Percentiles rank a stretch among this genome's conserved stretches.
These are phyloP conservation scores for Agapanthus africanus DNA, from an alignment of 106 monocot genomes.

Conservation along the genomic window DNA sequence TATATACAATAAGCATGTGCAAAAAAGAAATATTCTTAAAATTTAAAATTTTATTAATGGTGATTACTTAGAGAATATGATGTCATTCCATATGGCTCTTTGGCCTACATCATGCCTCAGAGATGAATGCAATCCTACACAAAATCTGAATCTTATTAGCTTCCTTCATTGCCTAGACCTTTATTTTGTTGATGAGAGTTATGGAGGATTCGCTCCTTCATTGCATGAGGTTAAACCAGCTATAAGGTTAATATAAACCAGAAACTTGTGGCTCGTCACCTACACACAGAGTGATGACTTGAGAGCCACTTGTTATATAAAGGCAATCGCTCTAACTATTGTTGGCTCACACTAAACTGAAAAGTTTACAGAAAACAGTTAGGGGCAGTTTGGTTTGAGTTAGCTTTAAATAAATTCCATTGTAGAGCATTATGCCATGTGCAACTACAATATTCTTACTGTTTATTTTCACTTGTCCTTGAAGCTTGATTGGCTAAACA, in stretches of 20 bases:
- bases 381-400: no score
- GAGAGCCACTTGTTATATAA: no score
- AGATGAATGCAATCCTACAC: neutral
- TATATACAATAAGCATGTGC: no score
- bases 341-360: no score
- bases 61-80: neutral
- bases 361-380: no score
- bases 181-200: neutral
- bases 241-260: no score
- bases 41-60: neutral
- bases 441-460: neutral
- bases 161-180: neutral
- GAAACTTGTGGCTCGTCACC: no score
- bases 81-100: neutral
- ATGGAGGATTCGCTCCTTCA: neutral
- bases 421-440: neutral
- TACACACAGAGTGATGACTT: no score
- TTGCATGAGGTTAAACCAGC: neutral
- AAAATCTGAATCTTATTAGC: neutral
- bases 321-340: no score
- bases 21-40: no score
- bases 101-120: neutral
- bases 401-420: neutral
- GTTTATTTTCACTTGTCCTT: conserved; percentile 1
- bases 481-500: conserved; percentile 96